Evolutionary conservation across 805 yeast species (phyloP).

Genomic region (Candida nonsorbophila): DNA sequence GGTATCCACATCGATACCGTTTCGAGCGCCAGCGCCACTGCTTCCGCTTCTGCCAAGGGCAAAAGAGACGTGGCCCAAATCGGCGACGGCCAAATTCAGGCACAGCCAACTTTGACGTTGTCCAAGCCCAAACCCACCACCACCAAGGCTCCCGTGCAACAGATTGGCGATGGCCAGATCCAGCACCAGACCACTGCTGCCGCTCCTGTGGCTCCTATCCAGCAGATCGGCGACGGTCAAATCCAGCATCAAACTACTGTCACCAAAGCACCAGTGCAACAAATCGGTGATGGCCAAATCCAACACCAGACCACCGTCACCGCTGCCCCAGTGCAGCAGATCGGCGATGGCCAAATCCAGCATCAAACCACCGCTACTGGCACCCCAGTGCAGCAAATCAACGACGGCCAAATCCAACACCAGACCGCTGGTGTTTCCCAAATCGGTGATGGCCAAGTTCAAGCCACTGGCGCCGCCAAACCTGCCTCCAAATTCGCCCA

Average conservation of each 20-base stretch:
- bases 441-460: constrained; percentile 28
- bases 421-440: constrained; percentile 20
- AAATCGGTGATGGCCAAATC: constrained; percentile 45
- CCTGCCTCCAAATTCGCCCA: constrained; percentile 12
- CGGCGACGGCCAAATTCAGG: constrained; percentile 37
- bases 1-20: constrained; percentile 66
- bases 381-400: no score
- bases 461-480: constrained; percentile 23
- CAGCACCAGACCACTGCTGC: constrained; percentile 26
- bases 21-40: constrained; percentile 17
- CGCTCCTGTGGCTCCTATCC: constrained; percentile 24
- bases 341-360: constrained; percentile 27
- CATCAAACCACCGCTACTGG: constrained; percentile 25
- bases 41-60: constrained; percentile 21
- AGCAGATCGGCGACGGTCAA: constrained; percentile 34
- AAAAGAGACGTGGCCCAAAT: constrained; percentile 46
- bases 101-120: constrained; percentile 16
- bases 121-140: constrained; percentile 3
- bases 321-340: constrained; percentile 19
- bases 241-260: constrained; percentile 15
- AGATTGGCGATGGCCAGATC: constrained; percentile 30
- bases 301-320: constrained; percentile 36
- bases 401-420: constrained; percentile 43
- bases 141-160: constrained; percentile 18
- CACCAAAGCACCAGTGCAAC: constrained; percentile 19